A percentile compares a stretch with the other conserved stretches of the same genome.
Conservation (phyloP, 2,329 filamentous ascomycete genomes). For the Gyromitra esculenta region DNA sequence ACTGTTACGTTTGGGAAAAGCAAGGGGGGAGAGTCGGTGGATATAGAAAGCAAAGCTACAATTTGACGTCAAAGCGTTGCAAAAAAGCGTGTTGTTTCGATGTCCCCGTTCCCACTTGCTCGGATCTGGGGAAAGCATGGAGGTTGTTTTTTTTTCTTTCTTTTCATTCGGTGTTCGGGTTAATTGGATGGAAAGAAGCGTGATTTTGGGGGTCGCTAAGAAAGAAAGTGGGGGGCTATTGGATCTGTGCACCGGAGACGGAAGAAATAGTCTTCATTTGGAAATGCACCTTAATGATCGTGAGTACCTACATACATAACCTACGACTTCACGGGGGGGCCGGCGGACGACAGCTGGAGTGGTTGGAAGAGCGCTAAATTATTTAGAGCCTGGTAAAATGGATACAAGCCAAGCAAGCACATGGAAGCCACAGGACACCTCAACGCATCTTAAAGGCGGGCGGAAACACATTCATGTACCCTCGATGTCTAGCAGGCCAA, state of each 20-base stretch:
- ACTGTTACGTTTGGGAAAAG: slow-evolving; percentile 32
- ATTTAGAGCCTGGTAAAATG: slow-evolving; percentile 38
- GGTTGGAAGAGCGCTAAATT: slow-evolving; percentile 21
- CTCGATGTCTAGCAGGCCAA: slow-evolving; percentile 9
- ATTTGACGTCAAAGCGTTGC: slow-evolving; percentile 20
- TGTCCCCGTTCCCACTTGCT: slow-evolving; percentile 16
- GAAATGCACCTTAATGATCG: slow-evolving; percentile 8
- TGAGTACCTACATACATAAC: slow-evolving; percentile 14
- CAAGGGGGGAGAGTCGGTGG: slow-evolving; percentile 5
- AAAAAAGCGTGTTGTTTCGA: slow-evolving; percentile 6
- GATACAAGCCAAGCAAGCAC: slow-evolving; percentile 21
- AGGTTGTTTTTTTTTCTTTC: not conserved
- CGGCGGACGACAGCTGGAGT: not conserved
- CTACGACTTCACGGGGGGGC: slow-evolving; percentile 24
- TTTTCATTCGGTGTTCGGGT: slow-evolving; percentile 14
- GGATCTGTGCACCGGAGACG: not conserved
- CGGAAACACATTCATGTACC: slow-evolving; percentile 27
- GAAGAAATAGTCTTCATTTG: slow-evolving; percentile 21
- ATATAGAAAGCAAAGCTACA: slow-evolving; percentile 10
- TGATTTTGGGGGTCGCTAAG: not conserved
- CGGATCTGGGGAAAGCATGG: slow-evolving; percentile 32
- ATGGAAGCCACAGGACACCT: slow-evolving; percentile 18
- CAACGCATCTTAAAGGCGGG: slow-evolving; percentile 23
- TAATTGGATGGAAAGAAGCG: slow-evolving; percentile 22
- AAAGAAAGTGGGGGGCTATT: slow-evolving; percentile 10